phyloP scores from a whole-genome alignment of 352 stramenopile genomes.

The Phytophthora foliorum region DNA sequence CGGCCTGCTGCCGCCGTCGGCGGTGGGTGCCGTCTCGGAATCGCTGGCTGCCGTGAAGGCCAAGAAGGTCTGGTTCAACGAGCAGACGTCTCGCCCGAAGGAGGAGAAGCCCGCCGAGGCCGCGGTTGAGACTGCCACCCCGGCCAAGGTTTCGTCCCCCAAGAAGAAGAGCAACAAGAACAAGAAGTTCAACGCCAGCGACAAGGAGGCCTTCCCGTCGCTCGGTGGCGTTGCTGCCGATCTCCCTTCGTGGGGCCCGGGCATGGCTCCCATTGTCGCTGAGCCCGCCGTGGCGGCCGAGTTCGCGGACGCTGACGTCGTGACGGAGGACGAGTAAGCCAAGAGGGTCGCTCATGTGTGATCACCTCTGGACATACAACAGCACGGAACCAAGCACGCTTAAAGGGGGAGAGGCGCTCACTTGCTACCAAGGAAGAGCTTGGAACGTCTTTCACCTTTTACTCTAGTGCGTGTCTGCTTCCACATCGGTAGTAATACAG shows the following conservation, averaged over 20 bases:
- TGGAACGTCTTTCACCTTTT: constrained; percentile 27
- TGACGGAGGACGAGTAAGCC: constrained; percentile 53
- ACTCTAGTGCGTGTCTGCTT: constrained; percentile 38
- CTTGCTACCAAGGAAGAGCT: constrained; percentile 35
- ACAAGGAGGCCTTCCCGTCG: constrained; percentile 86
- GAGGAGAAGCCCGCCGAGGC: constrained; percentile 44
- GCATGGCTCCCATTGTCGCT: constrained; percentile 51
- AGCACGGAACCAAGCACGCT: constrained; percentile 41
- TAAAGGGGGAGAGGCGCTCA: constrained; percentile 18
- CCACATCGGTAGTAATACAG: constrained; percentile 51
- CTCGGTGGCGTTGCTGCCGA: constrained; percentile 63
- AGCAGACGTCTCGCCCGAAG: constrained; percentile 67
- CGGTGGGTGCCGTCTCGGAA: constrained; percentile 80
- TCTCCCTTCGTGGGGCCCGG: constrained; percentile 68
- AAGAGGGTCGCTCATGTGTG: constrained; percentile 21
- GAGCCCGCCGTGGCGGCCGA: constrained; percentile 49
- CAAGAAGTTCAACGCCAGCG: constrained; percentile 86
- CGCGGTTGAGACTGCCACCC: constrained; percentile 24
- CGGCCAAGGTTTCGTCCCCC: constrained; percentile 49
- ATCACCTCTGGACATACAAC: constrained; percentile 25
- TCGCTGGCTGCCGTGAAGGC: constrained; percentile 94
- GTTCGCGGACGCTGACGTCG: constrained; percentile 53
- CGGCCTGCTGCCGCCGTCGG: constrained; percentile 90
- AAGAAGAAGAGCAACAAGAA: constrained; percentile 82
- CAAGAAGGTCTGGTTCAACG: constrained; percentile 94